Percentiles rank a stretch among this genome's conserved stretches.
Conservation (phyloP, 2,329 filamentous ascomycete genomes). For the Metarhizium sp. region DNA sequence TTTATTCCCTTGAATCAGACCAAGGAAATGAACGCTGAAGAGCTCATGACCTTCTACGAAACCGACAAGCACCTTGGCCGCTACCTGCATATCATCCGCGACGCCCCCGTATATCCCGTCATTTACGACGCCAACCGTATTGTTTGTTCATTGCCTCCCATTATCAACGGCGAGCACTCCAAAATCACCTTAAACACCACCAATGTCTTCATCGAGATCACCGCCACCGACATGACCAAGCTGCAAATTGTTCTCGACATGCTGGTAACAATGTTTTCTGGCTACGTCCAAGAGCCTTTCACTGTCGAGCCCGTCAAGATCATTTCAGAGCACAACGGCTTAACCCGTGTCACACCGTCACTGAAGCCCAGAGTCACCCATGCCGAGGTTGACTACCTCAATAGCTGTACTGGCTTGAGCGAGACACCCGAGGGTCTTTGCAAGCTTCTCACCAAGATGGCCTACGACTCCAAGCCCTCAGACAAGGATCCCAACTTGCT, state of each 20-base stretch:
- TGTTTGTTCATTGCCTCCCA: conserved; percentile 90
- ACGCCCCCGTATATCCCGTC: conserved; percentile 89
- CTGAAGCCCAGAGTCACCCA: conserved; percentile 67
- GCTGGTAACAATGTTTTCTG: conserved; percentile 93
- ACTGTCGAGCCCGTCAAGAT: conserved; percentile 91
- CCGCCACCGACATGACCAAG: conserved; percentile 91
- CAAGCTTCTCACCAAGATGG: conserved; percentile 80
- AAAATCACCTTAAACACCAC: conserved; percentile 89
- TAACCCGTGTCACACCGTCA: conserved; percentile 73
- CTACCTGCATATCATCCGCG: conserved; percentile 88
- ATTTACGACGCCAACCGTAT: conserved; percentile 83
- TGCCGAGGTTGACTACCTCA: conserved; percentile 88
- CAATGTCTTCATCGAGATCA: conserved; percentile 96
- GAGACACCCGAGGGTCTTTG: conserved; percentile 68
- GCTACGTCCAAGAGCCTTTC: conserved; percentile 80
- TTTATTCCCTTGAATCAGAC: conserved; percentile 88
- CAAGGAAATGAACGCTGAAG: conserved; percentile 74
- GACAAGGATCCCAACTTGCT: conserved; percentile 58
- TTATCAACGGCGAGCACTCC: conserved; percentile 95
- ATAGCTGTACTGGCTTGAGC: conserved; percentile 77
- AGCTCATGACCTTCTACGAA: conserved; percentile 93
- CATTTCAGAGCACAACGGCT: conserved; percentile 80
- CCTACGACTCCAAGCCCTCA: conserved; percentile 71
- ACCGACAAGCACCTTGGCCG: conserved; percentile 85
- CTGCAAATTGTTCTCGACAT: conserved; percentile 93